Percentiles rank a stretch among this genome's conserved stretches.
Evolutionary conservation across 2,329 filamentous ascomycete species (phyloP).

Genomic region (Xylariaceae sp.): DNA sequence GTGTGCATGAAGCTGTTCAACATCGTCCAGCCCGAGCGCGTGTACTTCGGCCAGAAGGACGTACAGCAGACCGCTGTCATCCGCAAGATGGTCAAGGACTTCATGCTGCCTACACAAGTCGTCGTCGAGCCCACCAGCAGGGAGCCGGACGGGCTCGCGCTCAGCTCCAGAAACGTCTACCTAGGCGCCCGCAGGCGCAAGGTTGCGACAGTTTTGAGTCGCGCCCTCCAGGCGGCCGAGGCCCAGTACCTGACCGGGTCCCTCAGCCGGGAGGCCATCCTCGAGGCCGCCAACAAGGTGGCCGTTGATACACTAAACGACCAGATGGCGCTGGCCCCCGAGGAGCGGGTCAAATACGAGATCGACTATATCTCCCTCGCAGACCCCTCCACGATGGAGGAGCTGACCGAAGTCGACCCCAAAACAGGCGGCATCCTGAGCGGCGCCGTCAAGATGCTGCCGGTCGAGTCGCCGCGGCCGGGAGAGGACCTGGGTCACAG

Average conservation of each 20-base stretch:
- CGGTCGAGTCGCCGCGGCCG: slow-evolving; percentile 60
- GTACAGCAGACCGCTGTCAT: slow-evolving; percentile 93
- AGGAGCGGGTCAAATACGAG: slow-evolving; percentile 63
- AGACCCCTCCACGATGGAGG: slow-evolving; percentile 75
- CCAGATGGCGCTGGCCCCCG: slow-evolving; percentile 53
- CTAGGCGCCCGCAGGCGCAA: slow-evolving; percentile 67
- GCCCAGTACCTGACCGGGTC: slow-evolving; percentile 49
- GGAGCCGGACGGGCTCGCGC: slow-evolving; percentile 73
- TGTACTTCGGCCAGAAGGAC: slow-evolving; percentile 97
- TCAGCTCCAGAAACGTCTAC: slow-evolving; percentile 92
- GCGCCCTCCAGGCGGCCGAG: slow-evolving; percentile 65
- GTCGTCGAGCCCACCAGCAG: slow-evolving; percentile 67
- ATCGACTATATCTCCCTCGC: slow-evolving; percentile 90
- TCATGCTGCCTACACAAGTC: slow-evolving; percentile 70
- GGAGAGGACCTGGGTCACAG: slow-evolving; percentile 70
- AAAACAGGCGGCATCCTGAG: slow-evolving; percentile 74
- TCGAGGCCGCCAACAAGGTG: slow-evolving; percentile 61
- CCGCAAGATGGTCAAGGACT: slow-evolving; percentile 77
- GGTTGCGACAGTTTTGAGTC: slow-evolving; percentile 64
- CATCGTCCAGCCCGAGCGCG: slow-evolving; percentile 66
- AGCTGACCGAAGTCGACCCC: slow-evolving; percentile 64
- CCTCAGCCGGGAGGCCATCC: slow-evolving; percentile 54
- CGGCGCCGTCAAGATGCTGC: slow-evolving; percentile 83
- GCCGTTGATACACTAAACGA: slow-evolving; percentile 45
- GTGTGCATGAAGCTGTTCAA: slow-evolving; percentile 94